These are phyloP conservation scores for Paralagenidium karlingii DNA, from an alignment of 352 stramenopile genomes.

Conservation along the genomic window DNA sequence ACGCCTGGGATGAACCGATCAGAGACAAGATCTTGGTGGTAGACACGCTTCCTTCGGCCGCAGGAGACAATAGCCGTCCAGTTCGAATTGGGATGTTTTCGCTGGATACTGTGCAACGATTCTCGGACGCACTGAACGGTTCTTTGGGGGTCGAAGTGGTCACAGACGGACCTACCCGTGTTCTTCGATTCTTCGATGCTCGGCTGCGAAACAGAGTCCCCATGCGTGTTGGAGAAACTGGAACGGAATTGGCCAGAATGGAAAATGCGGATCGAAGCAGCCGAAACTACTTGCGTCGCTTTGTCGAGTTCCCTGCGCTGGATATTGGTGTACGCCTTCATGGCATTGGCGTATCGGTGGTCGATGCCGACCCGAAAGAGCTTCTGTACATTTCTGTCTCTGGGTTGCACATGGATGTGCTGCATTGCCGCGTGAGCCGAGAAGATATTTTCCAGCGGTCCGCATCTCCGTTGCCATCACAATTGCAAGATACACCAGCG, in stretches of 20 bases:
- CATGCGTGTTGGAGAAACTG: constrained; percentile 12
- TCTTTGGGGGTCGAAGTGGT: constrained; percentile 72
- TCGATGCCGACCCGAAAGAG: constrained; percentile 62
- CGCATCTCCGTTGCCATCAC: no score
- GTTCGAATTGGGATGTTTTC: constrained; percentile 73
- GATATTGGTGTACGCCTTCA: constrained; percentile 43
- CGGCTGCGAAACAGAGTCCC: constrained; percentile 59
- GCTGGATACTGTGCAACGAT: constrained; percentile 70
- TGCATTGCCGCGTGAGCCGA: constrained; percentile 38
- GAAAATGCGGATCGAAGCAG: constrained; percentile 12
- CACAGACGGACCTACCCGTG: constrained; percentile 77
- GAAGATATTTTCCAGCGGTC: constrained; percentile 9
- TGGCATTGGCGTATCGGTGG: constrained; percentile 62
- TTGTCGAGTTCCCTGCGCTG: constrained; percentile 34
- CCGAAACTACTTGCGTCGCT: constrained; percentile 15
- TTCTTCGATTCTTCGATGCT: constrained; percentile 76
- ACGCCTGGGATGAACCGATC: constrained; percentile 81
- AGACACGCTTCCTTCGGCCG: constrained; percentile 79
- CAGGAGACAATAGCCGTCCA: constrained; percentile 76
- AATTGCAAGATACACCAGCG: no score
- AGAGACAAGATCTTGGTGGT: constrained; percentile 69
- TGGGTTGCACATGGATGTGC: constrained; percentile 44
- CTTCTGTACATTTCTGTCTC: constrained; percentile 66
- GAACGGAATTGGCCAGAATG: constrained; percentile 1
- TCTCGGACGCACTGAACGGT: constrained; percentile 57